These are phyloP conservation scores for Irpex rosettiformis DNA, from an alignment of 1,284 basidiomycete species.

Conservation along the genomic window DNA sequence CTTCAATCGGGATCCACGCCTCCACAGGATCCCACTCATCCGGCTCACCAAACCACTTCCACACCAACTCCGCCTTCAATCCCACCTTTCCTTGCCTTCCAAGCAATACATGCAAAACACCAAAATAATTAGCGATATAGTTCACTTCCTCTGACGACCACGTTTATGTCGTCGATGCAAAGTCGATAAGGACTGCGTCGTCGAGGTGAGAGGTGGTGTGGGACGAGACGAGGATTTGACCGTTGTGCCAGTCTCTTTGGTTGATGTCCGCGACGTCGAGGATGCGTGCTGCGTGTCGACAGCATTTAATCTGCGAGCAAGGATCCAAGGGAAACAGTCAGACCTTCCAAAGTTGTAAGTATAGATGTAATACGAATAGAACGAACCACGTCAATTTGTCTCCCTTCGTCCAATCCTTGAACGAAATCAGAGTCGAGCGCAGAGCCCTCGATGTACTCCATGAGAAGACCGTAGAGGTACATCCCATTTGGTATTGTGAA, in stretches of 20 bases:
- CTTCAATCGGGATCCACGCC: too few relatives aligned
- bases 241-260: slow-evolving; percentile 6
- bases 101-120: not conserved
- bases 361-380: too few relatives aligned
- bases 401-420: not conserved
- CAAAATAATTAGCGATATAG: not conserved
- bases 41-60: slow-evolving; percentile 6
- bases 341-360: too few relatives aligned
- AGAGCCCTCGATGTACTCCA: slow-evolving; percentile 1
- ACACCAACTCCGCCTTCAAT: not conserved
- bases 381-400: not conserved
- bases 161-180: slow-evolving; percentile 3
- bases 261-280: slow-evolving; percentile 3
- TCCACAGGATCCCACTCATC: slow-evolving; percentile 8
- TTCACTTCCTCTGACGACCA: not conserved
- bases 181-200: slow-evolving; percentile 4
- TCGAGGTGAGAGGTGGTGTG: slow-evolving; percentile 2
- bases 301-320: slow-evolving; percentile 2
- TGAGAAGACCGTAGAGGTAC: not conserved
- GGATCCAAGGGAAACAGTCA: not conserved
- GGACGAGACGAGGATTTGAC: slow-evolving; percentile 2
- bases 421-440: not conserved
- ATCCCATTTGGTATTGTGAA: slow-evolving; percentile 1
- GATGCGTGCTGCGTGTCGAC: slow-evolving; percentile 3
- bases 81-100: too few relatives aligned